Evolutionary conservation across 192 early-diverging fungal species (phyloP).

Genomic region (Powellomyces hirtus): DNA sequence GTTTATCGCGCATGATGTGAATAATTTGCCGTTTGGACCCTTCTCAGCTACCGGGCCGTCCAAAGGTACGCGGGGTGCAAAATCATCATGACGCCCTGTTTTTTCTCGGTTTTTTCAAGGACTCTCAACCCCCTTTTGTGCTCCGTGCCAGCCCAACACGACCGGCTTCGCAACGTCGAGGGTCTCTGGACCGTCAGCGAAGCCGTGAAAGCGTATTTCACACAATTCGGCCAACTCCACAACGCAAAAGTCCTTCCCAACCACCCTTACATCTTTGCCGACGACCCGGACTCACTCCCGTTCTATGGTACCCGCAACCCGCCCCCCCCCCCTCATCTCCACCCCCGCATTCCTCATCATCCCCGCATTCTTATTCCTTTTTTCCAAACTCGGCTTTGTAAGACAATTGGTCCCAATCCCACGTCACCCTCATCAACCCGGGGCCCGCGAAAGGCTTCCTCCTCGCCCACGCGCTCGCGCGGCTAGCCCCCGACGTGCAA

Average conservation of each 20-base stretch:
- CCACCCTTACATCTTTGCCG: constrained; percentile 23
- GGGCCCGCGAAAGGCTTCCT: constrained; percentile 22
- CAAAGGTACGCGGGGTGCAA: too few species aligned
- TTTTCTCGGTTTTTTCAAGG: background rate
- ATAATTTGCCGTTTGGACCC: constrained; percentile 30
- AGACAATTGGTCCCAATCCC: constrained; percentile 22
- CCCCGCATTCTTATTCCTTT: background rate
- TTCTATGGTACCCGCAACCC: constrained; percentile 3
- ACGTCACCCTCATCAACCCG: constrained; percentile 26
- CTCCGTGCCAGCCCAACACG: constrained; percentile 8
- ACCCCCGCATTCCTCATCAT: background rate
- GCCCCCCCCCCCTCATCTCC: background rate
- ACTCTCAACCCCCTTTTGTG: too few species aligned
- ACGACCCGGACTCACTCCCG: constrained; percentile 4
- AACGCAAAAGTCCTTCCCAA: constrained; percentile 18
- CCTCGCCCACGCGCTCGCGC: constrained; percentile 7
- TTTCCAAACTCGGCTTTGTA: background rate
- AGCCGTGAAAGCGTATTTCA: constrained; percentile 21
- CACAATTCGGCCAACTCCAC: constrained; percentile 1
- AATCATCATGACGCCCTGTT: too few species aligned
- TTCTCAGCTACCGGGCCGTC: constrained; percentile 2
- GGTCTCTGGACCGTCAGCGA: constrained; percentile 27
- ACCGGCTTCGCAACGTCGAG: constrained; percentile 19
- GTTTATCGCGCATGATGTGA: constrained; percentile 24
- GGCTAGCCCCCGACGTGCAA: constrained; percentile 3